These are phyloP conservation scores for Parachaetomium inaequale DNA, from an alignment of 495 filamentous ascomycete genomes.

Conservation along the genomic window DNA sequence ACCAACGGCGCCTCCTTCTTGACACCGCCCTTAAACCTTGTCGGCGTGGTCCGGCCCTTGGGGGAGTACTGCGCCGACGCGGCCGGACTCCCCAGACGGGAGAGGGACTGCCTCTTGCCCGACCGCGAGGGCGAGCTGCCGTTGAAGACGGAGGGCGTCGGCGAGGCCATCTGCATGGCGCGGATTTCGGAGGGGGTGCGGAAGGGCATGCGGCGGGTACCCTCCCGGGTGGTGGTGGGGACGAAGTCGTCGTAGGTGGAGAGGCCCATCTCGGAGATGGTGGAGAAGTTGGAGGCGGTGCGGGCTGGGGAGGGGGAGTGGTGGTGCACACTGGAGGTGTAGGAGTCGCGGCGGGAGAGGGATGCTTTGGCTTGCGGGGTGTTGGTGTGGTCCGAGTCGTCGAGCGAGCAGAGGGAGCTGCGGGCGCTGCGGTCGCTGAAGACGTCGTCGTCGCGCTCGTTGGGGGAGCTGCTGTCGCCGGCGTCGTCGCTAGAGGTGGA, in stretches of 20 bases:
- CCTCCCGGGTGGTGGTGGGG: slow-evolving; percentile 34
- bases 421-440: slow-evolving; percentile 52
- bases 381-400: slow-evolving; percentile 21
- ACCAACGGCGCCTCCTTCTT: slow-evolving; percentile 64
- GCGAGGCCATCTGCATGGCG: slow-evolving; percentile 74
- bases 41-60: slow-evolving; percentile 58
- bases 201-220: slow-evolving; percentile 35
- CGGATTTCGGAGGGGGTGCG: slow-evolving; percentile 69
- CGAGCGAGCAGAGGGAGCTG: slow-evolving; percentile 44
- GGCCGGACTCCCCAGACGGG: slow-evolving; percentile 45
- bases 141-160: slow-evolving; percentile 48
- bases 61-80: slow-evolving; percentile 48
- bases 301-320: slow-evolving; percentile 11
- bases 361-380: slow-evolving; percentile 16
- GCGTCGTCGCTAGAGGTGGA: slow-evolving; percentile 31
- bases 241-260: slow-evolving; percentile 44
- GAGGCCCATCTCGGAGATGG: slow-evolving; percentile 44
- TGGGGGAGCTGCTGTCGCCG: slow-evolving; percentile 43
- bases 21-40: slow-evolving; percentile 38
- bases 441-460: slow-evolving; percentile 52
- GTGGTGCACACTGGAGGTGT: slow-evolving; percentile 5
- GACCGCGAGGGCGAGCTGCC: slow-evolving; percentile 44
- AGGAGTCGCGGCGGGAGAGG: slow-evolving; percentile 18
- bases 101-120: too few species aligned
- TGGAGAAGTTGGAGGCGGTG: slow-evolving; percentile 34